phyloP scores from a whole-genome alignment of 495 filamentous ascomycete genomes.

The Bathelium albidoporum region DNA sequence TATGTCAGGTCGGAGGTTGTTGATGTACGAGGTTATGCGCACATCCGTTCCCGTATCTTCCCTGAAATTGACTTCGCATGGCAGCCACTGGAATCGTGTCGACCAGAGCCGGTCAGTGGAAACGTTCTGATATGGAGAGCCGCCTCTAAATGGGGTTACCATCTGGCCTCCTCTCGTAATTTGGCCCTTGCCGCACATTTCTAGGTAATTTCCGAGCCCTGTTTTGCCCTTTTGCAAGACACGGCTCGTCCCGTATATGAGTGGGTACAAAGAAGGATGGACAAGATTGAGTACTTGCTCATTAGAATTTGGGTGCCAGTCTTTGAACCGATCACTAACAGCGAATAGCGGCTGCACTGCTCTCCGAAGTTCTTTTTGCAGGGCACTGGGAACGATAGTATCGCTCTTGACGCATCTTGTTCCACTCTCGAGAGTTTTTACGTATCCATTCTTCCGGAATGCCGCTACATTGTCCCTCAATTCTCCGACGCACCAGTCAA shows the following conservation, averaged over 20 bases:
- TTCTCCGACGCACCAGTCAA: conserved; percentile 37
- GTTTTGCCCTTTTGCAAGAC: conserved; percentile 34
- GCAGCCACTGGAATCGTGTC: conserved; percentile 48
- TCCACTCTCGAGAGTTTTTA: conserved; percentile 16
- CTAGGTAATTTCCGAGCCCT: conserved; percentile 34
- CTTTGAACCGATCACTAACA: conserved; percentile 30
- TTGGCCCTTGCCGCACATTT: conserved; percentile 35
- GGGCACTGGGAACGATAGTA: conserved; percentile 1
- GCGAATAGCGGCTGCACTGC: conserved; percentile 15
- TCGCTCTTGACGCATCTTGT: conserved; percentile 22
- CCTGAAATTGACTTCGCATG: conserved; percentile 41
- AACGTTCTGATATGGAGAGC: conserved; percentile 2
- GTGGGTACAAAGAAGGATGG: conserved; percentile 51
- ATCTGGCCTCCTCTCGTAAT: not conserved
- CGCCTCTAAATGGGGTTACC: not conserved
- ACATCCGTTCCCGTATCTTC: conserved; percentile 16
- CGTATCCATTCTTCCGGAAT: conserved; percentile 4
- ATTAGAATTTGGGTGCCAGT: conserved; percentile 50
- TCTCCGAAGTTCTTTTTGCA: conserved; percentile 9
- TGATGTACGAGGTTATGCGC: conserved; percentile 44
- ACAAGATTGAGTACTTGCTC: conserved; percentile 49
- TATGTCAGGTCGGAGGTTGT: conserved; percentile 46
- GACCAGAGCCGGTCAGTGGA: conserved; percentile 12
- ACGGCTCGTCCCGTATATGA: conserved; percentile 44
- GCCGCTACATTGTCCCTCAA: conserved; percentile 27